Conservation (phyloP, 1,139 yeast genomes). For the Geotrichum carabidarum region DNA sequence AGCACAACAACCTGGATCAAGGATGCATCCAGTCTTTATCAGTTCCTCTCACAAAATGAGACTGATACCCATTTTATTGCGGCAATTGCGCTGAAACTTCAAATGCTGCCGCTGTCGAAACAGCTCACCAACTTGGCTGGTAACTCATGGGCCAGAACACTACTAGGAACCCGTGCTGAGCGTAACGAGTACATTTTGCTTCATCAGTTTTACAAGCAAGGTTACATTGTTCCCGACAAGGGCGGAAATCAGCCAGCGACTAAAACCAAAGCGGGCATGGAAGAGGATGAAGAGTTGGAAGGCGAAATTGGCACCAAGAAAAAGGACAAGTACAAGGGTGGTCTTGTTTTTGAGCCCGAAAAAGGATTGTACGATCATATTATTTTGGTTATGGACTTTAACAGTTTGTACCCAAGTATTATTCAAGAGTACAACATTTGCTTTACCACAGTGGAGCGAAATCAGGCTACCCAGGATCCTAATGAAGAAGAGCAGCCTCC, state of each 20-base stretch:
- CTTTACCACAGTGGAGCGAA: slow-evolving; percentile 85
- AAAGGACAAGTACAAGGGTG: slow-evolving; percentile 89
- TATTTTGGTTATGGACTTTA: slow-evolving; percentile 94
- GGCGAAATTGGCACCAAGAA: slow-evolving; percentile 40
- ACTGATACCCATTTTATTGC: slow-evolving; percentile 59
- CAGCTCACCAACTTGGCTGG: slow-evolving; percentile 94
- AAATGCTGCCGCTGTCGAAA: slow-evolving; percentile 80
- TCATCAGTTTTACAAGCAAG: slow-evolving; percentile 82
- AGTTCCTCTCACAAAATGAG: slow-evolving; percentile 68
- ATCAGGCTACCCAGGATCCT: slow-evolving; percentile 17
- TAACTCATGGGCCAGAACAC: slow-evolving; percentile 93
- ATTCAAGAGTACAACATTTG: slow-evolving; percentile 96
- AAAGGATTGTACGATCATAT: slow-evolving; percentile 88
- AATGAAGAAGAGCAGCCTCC: slow-evolving; percentile 66
- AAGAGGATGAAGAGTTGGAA: slow-evolving; percentile 29
- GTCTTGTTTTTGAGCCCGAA: slow-evolving; percentile 95
- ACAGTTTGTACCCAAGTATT: slow-evolving; percentile 93
- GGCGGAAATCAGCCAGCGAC: slow-evolving; percentile 29
- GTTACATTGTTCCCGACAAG: slow-evolving; percentile 86
- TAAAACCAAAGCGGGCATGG: slow-evolving; percentile 33
- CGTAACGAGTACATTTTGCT: slow-evolving; percentile 88
- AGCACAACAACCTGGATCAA: slow-evolving; percentile 50
- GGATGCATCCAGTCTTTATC: slow-evolving; percentile 60
- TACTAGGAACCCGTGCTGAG: slow-evolving; percentile 94
- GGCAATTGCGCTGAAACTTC: slow-evolving; percentile 75